Conservation (phyloP, 2,329 filamentous ascomycete species). For the Penicillium sp. region DNA sequence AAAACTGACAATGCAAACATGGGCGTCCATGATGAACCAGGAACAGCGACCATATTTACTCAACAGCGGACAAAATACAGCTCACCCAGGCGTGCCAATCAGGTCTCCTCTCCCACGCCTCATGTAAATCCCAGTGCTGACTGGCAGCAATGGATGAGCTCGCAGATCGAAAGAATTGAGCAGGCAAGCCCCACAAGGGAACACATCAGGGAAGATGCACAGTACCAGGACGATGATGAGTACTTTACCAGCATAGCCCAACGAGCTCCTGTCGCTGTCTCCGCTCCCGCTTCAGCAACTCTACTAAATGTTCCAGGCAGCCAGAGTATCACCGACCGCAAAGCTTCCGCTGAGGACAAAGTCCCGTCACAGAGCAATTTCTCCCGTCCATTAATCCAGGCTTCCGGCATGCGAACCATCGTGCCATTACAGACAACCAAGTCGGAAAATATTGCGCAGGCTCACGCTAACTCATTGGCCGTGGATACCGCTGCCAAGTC, state of each 20-base stretch:
- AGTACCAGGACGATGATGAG: conserved; percentile 34
- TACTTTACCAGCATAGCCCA: conserved; percentile 14
- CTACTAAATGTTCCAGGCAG: neutral
- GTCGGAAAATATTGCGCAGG: conserved; percentile 4
- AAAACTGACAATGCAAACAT: conserved; percentile 11
- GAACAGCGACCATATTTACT: conserved; percentile 41
- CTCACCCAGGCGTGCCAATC: conserved; percentile 29
- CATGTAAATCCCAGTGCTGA: conserved; percentile 31
- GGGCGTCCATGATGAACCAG: conserved; percentile 26
- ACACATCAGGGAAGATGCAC: conserved; percentile 43
- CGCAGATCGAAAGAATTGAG: conserved; percentile 37
- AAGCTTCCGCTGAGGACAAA: conserved; percentile 3
- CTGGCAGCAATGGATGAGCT: conserved; percentile 42
- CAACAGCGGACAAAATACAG: conserved; percentile 31
- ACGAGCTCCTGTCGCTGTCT: neutral
- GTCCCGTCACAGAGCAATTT: conserved; percentile 33
- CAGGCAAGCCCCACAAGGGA: conserved; percentile 26
- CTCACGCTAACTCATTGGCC: neutral
- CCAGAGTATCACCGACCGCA: neutral
- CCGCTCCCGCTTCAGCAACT: neutral
- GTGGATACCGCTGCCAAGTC: neutral
- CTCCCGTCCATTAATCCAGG: conserved; percentile 39
- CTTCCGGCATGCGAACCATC: conserved; percentile 32
- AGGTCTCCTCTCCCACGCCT: conserved; percentile 1
- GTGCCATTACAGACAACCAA: conserved; percentile 14